These are phyloP conservation scores for Globisporangium nunn DNA, from an alignment of 352 stramenopile genomes.

Conservation along the genomic window DNA sequence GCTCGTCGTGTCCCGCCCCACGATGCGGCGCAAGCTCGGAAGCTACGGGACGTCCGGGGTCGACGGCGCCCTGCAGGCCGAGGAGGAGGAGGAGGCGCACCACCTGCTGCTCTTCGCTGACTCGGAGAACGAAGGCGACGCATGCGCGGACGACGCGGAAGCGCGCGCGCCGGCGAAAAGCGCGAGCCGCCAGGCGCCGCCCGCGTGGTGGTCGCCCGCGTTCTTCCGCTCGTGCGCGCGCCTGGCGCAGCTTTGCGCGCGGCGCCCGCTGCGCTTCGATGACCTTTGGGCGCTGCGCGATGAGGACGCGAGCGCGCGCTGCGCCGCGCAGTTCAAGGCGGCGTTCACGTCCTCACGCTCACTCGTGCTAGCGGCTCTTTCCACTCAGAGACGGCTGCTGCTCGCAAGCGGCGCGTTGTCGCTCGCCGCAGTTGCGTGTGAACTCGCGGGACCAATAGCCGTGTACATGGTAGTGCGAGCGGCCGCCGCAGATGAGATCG, in stretches of 20 bases:
- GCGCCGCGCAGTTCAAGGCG: conserved; percentile 13
- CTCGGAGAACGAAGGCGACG: background rate
- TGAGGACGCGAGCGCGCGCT: conserved; percentile 17
- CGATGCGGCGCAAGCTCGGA: no score
- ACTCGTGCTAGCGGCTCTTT: conserved; percentile 17
- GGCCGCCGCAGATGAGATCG: conserved; percentile 16
- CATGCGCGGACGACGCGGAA: background rate
- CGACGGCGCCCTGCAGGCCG: no score
- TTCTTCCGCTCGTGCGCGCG: conserved; percentile 31
- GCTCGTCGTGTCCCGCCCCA: no score
- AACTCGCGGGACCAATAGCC: conserved; percentile 21
- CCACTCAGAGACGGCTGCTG: conserved; percentile 16
- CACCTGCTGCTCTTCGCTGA: background rate
- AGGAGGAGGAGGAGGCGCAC: background rate
- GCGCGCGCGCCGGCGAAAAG: background rate
- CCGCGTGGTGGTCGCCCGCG: conserved; percentile 20
- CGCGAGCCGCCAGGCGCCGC: background rate
- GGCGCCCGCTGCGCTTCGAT: conserved; percentile 17
- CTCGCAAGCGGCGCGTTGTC: conserved; percentile 23
- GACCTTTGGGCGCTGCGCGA: conserved; percentile 29
- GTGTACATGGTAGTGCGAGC: conserved; percentile 22
- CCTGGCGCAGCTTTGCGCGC: conserved; percentile 15
- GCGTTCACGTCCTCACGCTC: conserved; percentile 14
- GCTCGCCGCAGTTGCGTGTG: conserved; percentile 20
- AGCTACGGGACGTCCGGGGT: no score